Base-by-base conservation (phyloP, 2,329 filamentous ascomycete species). In the Tolypocladium guangdongense region DNA sequence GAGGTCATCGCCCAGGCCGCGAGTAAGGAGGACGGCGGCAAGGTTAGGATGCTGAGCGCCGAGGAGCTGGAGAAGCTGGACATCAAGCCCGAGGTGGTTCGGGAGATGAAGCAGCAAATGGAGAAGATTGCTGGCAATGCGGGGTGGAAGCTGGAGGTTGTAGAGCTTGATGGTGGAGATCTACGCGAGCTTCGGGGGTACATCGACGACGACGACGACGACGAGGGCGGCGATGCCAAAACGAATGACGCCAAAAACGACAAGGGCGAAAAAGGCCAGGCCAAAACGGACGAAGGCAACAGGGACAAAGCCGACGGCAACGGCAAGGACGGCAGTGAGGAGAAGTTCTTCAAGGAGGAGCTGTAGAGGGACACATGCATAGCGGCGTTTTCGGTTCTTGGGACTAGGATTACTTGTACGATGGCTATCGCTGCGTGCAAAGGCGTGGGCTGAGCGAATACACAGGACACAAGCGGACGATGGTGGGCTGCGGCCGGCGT, bases 111-210 rank as follows among this genome's bases (percentile, higher is more conserved):
- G 61, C 77, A 83, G 57, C 75, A 88, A 63, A 69, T 95, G 54
- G 77, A 87, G 64, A 78, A 82, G 61, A 64, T 87, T 41, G 88
- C 88, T 0, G 80, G 83, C 3, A 82, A 85, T 8, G 80, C 83
- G 58, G 82, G 83, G 18, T 96, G 90, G 90, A 87, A 84, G 62
- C 73, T 96, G 55, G 88, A 93, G 67, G 76, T 93, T 16, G 81
- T 93, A 1, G 86, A 93, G 62, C 76, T 82, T 12, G 77, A 80
- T 24, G 71, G 76, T 5, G 64, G 67, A 5, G 76, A 79, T 24
- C 72, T 81, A 20, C 63, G 70, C 56, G 85, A 90, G 64, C 80
- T 92, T 41, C 74, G 86, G 46, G 88, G 86, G 0, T 81, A 88
- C 43, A 78, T 92, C 18, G 83, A 86, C 32, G 77, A 80, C 80